phyloP scores from a whole-genome alignment of 1,139 yeast species.

The Yamadazyma conglobata region DNA sequence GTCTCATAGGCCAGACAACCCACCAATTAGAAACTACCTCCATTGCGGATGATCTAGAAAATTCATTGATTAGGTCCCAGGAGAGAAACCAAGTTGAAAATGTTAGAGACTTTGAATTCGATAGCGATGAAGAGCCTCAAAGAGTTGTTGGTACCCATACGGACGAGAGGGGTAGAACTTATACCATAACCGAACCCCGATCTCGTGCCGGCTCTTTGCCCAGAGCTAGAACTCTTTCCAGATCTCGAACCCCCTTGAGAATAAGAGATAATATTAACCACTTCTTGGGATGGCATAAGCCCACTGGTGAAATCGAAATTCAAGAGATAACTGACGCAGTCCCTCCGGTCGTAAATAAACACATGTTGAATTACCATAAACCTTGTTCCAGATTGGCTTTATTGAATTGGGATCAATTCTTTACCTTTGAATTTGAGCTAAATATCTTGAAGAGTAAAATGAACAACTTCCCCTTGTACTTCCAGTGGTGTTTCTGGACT shows the following conservation, averaged over 20 bases:
- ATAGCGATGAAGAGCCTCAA: neutral
- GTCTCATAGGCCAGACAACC: conserved; percentile 1
- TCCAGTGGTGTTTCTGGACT: conserved; percentile 20
- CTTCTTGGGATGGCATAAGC: conserved; percentile 13
- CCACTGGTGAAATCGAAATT: conserved; percentile 1
- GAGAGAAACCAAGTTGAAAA: neutral
- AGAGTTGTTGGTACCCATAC: neutral
- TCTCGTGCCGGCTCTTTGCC: conserved; percentile 1
- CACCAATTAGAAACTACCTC: conserved; percentile 9
- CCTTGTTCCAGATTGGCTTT: conserved; percentile 19
- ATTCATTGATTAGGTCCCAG: neutral
- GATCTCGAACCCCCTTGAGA: conserved; percentile 18
- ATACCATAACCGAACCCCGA: conserved; percentile 5
- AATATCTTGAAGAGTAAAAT: conserved; percentile 10
- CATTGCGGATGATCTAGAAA: conserved; percentile 12
- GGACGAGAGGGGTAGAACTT: conserved; percentile 11
- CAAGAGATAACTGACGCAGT: neutral
- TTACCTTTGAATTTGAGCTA: conserved; percentile 14
- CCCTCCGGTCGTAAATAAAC: neutral
- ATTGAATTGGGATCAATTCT: conserved; percentile 13
- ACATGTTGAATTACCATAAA: conserved; percentile 4
- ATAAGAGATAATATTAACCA: conserved; percentile 19
- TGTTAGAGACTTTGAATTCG: neutral
- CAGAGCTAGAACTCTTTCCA: conserved; percentile 2
- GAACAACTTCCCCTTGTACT: conserved; percentile 18